phyloP scores from a whole-genome alignment of 176 grass and related monocot species.

The Avena insularis region DNA sequence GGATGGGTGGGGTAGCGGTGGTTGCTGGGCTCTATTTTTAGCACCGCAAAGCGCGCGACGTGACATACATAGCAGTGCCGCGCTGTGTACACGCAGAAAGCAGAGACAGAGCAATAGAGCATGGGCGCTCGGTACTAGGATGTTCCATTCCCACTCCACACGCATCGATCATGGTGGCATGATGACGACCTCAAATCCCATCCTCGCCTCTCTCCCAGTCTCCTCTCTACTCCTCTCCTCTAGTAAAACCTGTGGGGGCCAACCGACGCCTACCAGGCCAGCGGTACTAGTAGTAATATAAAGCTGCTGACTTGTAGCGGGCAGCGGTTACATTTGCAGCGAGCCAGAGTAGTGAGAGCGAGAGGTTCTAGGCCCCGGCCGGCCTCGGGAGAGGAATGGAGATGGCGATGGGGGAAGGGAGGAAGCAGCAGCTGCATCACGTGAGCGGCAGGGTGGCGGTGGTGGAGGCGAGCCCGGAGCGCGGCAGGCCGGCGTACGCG shows the following conservation, averaged over 20 bases:
- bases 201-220: not conserved
- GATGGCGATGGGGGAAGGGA: constrained; percentile 33
- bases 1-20: not conserved
- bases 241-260: constrained; percentile 13
- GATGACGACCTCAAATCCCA: not conserved
- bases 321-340: constrained; percentile 4
- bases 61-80: constrained; percentile 25
- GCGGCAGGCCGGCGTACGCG: constrained; percentile 54
- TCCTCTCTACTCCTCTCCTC: not conserved
- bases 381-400: constrained; percentile 41
- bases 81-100: not conserved
- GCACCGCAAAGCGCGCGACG: constrained; percentile 47
- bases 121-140: constrained; percentile 14
- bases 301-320: constrained; percentile 12
- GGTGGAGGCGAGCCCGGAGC: constrained; percentile 78
- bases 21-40: constrained; percentile 7
- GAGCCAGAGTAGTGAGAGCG: not conserved
- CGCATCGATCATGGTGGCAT: constrained; percentile 27
- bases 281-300: not conserved
- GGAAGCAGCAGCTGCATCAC: constrained; percentile 44
- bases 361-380: not conserved
- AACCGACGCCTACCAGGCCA: not conserved
- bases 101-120: not conserved
- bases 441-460: constrained; percentile 35
- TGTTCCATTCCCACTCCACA: constrained; percentile 23